Base-by-base conservation (phyloP, 768 basidiomycete genomes). In the Calocera cornea region DNA sequence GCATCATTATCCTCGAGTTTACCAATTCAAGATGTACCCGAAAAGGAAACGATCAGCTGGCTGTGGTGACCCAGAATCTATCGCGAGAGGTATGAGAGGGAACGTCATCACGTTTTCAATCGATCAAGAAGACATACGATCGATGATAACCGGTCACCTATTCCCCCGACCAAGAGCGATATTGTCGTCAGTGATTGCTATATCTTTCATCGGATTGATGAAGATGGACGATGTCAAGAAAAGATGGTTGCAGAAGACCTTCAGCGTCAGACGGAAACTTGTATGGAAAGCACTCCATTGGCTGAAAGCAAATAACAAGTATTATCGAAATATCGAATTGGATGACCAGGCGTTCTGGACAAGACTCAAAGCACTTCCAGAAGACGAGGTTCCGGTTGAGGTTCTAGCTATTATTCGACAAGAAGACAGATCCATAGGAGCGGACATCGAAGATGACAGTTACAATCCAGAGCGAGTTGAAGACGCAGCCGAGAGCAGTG, bases 271-370 rank as follows among this genome's bases (percentile, higher is more conserved):
- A 0, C 49, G 79, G 1, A 2, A 71, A 0, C 47, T 63, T 0
- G 79, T 83, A 0, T 36, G 14, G 0, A 65, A 69, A 1, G 79
- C 79, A 1, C 66, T 82, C 1, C 0, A 0, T 0, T 80, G 80
- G 78, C 66, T 79, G 33, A 79, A 79, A 65, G 65, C 24, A 1
- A 70, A 80, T 66, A 81, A 81, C 65, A 11, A 69, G 17, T 78
- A 77, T 41, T 78, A 77, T 67, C 72, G 68, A 0, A 38, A 76
- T 38, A 74, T 79, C 17, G 65, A 71, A 0, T 76, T 80, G 2
- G 50, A 66, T 47, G 34, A 33, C 0, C 65, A 64, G 5, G 64
- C 67, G 0, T 36, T 80, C 2, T 14, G 10, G 7, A 16, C 16
- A 2, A 27, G 14, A 29, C 11, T 14, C 14, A 22, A 2, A 27